These are phyloP conservation scores for Plasmodium yoelii DNA, from an alignment of 169 alveolate genomes.

Conservation along the genomic window DNA sequence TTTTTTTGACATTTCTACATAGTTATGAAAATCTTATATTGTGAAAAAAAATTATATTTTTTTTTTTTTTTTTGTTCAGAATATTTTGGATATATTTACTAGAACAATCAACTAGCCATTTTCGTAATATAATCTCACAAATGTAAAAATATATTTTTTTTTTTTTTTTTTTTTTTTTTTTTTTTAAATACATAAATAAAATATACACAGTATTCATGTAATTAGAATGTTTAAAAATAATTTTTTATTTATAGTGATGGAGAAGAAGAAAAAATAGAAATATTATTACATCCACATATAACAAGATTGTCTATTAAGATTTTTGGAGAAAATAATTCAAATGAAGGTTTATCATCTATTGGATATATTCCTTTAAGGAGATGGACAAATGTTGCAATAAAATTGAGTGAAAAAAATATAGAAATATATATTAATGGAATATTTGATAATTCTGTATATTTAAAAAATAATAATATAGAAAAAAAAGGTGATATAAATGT, in stretches of 20 bases:
- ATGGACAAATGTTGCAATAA: constrained; percentile 54
- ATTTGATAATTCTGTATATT: constrained; percentile 40
- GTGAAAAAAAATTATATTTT: neutral
- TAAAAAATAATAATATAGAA: constrained; percentile 13
- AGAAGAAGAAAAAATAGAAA: constrained; percentile 37
- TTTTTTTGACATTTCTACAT: neutral
- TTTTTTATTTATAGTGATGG: constrained; percentile 9
- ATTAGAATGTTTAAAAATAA: too few species aligned
- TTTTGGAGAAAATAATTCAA: constrained; percentile 15
- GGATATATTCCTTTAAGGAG: constrained; percentile 57
- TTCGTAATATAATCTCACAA: constrained; percentile 65
- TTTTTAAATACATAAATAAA: too few species aligned
- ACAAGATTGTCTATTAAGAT: constrained; percentile 30
- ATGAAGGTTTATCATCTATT: constrained; percentile 55
- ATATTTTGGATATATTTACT: constrained; percentile 59
- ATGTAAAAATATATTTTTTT: constrained; percentile 14
- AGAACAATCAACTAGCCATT: constrained; percentile 49
- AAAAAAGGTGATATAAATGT: constrained; percentile 35
- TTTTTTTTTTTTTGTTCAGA: constrained; percentile 6
- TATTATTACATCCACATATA: constrained; percentile 41
- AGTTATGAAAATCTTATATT: neutral
- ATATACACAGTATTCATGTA: too few species aligned
- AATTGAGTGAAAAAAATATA: constrained; percentile 7
- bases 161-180: too few species aligned
- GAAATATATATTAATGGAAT: constrained; percentile 44